A percentile compares a stretch with the other conserved stretches of the same genome.
phyloP scores from a whole-genome alignment of 129 eudicot species.

The Glebionis coronaria region DNA sequence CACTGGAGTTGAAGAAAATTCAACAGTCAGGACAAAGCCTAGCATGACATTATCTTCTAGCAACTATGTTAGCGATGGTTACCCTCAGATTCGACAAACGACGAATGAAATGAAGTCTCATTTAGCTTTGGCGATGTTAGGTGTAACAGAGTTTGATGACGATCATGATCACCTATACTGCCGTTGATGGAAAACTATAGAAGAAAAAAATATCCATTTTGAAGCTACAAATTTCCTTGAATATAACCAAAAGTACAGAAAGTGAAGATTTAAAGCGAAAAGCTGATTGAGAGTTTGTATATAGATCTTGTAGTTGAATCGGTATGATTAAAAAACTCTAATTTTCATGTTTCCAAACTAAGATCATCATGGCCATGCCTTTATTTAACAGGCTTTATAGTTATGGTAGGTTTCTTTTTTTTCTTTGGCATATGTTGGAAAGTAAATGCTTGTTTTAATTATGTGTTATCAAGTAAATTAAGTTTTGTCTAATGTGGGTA shows the following conservation, averaged over 20 bases:
- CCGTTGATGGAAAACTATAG: conserved; percentile 34
- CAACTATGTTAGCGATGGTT: conserved; percentile 34
- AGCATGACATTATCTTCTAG: conserved; percentile 27
- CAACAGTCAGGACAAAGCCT: conserved; percentile 33
- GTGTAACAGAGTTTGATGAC: conserved; percentile 78
- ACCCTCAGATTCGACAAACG: conserved; percentile 49
- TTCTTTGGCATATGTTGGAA: not conserved
- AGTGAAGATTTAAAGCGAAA: conserved; percentile 18
- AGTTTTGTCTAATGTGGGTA: not conserved
- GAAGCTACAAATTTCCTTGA: conserved; percentile 22
- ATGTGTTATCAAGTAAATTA: not conserved
- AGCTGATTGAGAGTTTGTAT: conserved; percentile 28
- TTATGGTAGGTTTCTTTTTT: conserved; percentile 16
- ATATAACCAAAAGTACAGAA: conserved; percentile 26
- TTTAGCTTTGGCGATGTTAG: conserved; percentile 89
- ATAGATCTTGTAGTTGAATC: conserved; percentile 35
- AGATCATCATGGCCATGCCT: conserved; percentile 26
- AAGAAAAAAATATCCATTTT: conserved; percentile 10
- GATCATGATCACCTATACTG: conserved; percentile 46
- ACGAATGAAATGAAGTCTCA: conserved; percentile 74
- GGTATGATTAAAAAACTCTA: conserved; percentile 15
- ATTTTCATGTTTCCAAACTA: conserved; percentile 26
- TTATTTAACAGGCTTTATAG: conserved; percentile 26
- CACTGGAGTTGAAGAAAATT: conserved; percentile 44
- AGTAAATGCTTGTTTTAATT: conserved; percentile 7